Conservation (phyloP, 2,329 filamentous ascomycete species). For the Sporothrix humicola region DNA sequence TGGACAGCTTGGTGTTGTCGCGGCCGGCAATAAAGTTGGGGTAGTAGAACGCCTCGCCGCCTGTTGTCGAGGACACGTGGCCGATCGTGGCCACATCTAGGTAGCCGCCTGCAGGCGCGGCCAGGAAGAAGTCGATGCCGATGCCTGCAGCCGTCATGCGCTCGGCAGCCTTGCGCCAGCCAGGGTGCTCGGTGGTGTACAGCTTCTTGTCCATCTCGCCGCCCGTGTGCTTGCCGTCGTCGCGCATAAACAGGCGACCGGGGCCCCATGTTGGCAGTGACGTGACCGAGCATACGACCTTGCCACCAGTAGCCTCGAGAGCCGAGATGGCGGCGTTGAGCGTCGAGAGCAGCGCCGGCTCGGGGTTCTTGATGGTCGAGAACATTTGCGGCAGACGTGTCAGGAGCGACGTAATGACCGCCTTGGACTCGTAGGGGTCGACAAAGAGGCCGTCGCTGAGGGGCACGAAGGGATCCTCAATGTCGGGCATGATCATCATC, state of each 20-base stretch:
- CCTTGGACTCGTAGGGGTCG: slow-evolving; percentile 83
- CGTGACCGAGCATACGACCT: slow-evolving; percentile 85
- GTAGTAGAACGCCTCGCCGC: slow-evolving; percentile 95
- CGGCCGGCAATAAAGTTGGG: slow-evolving; percentile 91
- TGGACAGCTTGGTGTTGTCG: slow-evolving; percentile 80
- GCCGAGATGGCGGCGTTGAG: slow-evolving; percentile 84
- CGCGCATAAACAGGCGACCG: slow-evolving; percentile 80
- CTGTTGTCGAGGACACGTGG: slow-evolving; percentile 84
- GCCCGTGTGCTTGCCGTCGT: slow-evolving; percentile 83
- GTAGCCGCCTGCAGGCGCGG: slow-evolving; percentile 86
- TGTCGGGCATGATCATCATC: slow-evolving; percentile 98
- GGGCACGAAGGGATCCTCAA: slow-evolving; percentile 95
- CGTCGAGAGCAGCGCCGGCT: slow-evolving; percentile 83
- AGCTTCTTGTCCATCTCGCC: slow-evolving; percentile 93
- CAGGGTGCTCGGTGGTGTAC: slow-evolving; percentile 85
- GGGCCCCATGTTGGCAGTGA: slow-evolving; percentile 92
- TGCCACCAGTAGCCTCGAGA: slow-evolving; percentile 85
- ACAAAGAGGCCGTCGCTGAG: slow-evolving; percentile 92
- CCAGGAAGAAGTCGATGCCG: slow-evolving; percentile 93
- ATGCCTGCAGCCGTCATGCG: slow-evolving; percentile 88
- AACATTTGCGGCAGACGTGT: slow-evolving; percentile 84
- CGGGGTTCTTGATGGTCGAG: slow-evolving; percentile 83
- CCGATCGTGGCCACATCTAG: slow-evolving; percentile 94
- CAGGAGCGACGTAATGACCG: slow-evolving; percentile 86
- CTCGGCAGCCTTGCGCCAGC: slow-evolving; percentile 82